Percentiles rank a stretch among this genome's conserved stretches.
Conservation (phyloP, 768 basidiomycete species). For the Tremella mesenterica region DNA sequence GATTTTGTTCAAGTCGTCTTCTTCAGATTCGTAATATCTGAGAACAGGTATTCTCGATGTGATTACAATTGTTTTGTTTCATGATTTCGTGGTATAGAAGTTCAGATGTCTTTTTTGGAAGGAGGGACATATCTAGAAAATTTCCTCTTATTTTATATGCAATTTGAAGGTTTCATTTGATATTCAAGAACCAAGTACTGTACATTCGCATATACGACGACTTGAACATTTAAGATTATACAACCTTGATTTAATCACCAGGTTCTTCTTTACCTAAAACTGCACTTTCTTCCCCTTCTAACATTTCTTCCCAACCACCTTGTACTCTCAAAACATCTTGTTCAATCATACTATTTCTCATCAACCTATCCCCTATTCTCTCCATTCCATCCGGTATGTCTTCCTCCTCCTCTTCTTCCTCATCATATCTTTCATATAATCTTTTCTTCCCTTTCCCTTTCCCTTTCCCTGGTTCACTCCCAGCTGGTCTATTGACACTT, state of each 20-base stretch:
- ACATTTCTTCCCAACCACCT: constrained; percentile 36
- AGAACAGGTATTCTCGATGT: too few species aligned
- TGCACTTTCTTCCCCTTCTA: constrained; percentile 33
- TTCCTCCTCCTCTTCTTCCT: constrained; percentile 30
- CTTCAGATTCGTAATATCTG: too few species aligned
- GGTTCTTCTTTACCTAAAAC: constrained; percentile 37
- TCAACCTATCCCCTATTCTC: constrained; percentile 35
- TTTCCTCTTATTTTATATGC: too few species aligned
- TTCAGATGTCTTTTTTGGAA: too few species aligned
- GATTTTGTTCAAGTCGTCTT: too few species aligned
- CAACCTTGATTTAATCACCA: constrained; percentile 16
- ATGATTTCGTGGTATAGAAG: too few species aligned
- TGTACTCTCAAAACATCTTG: constrained; percentile 25
- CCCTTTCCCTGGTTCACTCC: constrained; percentile 9
- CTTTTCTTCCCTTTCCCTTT: constrained; percentile 3
- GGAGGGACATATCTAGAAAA: too few species aligned
- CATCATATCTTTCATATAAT: constrained; percentile 10
- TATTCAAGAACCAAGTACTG: too few species aligned
- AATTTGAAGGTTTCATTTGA: too few species aligned
- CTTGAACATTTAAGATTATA: not conserved
- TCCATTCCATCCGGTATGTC: constrained; percentile 37
- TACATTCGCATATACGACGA: too few species aligned
- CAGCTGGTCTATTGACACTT: constrained; percentile 23
- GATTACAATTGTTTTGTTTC: too few species aligned
- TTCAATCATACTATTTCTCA: constrained; percentile 32